Evolutionary conservation across 176 grass and related monocot species (phyloP).

Genomic region (Phoenix dactylifera): DNA sequence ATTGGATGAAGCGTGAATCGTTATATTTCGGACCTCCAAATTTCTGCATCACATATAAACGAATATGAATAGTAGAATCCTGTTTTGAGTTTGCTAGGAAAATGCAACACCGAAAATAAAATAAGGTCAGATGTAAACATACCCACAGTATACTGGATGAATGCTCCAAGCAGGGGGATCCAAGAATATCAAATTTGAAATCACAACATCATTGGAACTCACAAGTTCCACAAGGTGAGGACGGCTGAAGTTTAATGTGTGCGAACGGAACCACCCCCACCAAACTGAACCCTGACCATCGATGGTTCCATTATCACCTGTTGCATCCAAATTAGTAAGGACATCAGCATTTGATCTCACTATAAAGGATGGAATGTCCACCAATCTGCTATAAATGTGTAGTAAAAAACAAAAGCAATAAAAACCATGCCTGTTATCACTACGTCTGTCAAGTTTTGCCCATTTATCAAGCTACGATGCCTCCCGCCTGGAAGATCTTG

Average conservation of each 20-base stretch:
- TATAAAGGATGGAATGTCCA: too few relatives aligned
- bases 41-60: conserved; percentile 32
- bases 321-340: background rate
- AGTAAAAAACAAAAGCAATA: background rate
- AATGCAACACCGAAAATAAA: too few relatives aligned
- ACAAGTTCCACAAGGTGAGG: conserved; percentile 81
- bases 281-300: conserved; percentile 82
- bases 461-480: conserved; percentile 72
- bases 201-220: conserved; percentile 44
- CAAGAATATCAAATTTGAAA: conserved; percentile 82
- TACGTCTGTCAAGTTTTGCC: conserved; percentile 69
- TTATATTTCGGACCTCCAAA: conserved; percentile 62
- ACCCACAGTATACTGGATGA: conserved; percentile 82
- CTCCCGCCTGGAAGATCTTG: conserved; percentile 64
- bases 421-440: conserved; percentile 58
- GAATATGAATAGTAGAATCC: too few relatives aligned
- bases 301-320: conserved; percentile 66
- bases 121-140: background rate
- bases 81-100: too few relatives aligned
- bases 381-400: too few relatives aligned
- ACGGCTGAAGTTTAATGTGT: conserved; percentile 64
- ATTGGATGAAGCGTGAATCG: conserved; percentile 46
- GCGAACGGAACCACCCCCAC: conserved; percentile 66
- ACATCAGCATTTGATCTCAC: background rate
- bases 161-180: conserved; percentile 90